Base-by-base conservation (phyloP, 202 grass and related monocot species). In the Bolboschoenoplectus hybrid region DNA sequence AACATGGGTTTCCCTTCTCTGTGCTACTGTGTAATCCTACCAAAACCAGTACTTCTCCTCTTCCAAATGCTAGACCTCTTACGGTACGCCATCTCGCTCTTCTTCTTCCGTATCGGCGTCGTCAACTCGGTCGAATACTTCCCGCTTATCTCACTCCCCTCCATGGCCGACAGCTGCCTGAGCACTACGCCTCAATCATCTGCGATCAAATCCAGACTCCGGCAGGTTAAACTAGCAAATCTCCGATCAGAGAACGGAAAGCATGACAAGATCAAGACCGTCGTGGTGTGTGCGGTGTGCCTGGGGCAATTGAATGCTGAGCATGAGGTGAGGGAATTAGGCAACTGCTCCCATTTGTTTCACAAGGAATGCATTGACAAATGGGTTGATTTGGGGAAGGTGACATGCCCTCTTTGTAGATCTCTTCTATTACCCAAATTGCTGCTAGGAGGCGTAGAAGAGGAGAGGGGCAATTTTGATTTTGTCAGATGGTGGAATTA, bases 371-470 rank as follows among this genome's bases (percentile, higher is more conserved):
- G 88, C 20, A 87, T 90, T 38, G 88, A 90, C 39, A 87, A 69
- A 77, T 90, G 88, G 88, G 72, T 90, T 55, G 88, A 90, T 63
- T 69, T 64, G 53, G 88, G 88, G 3, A 82, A 90, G 40, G 12
- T 85, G 11, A 85, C 57, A 34, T 90, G 88, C 17, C 88, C 88
- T 3, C 46, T 90, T 51, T 90, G 88, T 62, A 77, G 88, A 46
- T 73, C 71, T 13, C 45, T 14, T 11, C 63, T 90, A 12, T 69
- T 87, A 71, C 52, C 76, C 7, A 65, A 40, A 68, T 26, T 26
- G 26, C 26, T 26, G 26, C 26, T 26, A 26, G 26, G 26, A 26
- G 26, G 26, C 26, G 26, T 26, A 26, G 26, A 26, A 26, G 26
- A 26, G 26, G 26, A 26, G 26, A 26, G 26, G 26, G 26, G 26